Evolutionary conservation across 495 filamentous ascomycete genomes (phyloP), one percentile per base, ranked within the genome.

Genomic region (Podospora australis): DNA sequence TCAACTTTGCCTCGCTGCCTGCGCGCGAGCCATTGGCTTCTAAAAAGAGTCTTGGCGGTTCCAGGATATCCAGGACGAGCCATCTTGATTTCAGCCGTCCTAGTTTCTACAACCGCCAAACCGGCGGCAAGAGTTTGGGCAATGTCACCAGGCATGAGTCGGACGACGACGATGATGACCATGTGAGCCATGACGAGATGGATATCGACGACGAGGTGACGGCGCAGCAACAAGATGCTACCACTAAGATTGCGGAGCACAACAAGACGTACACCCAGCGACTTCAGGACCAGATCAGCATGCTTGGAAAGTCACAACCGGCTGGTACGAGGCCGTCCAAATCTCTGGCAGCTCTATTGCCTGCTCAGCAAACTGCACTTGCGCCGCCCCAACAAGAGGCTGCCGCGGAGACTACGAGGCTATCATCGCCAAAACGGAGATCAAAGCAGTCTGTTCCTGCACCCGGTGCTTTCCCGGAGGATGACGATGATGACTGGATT

Each of bases 251-350:
- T 19, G 57, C 63, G 21, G 52, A 61, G 5, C 88, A 95, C 63
- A 89, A 79, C 67, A 95, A 92, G 59, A 90, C 87, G 6, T 90
- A 90, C 4, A 96, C 92, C 2, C 89, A 96, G 60, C 75, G 84
- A 8, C 73, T 98, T 14, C 87, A 94, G 49, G 94, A 97, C 50
- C 86, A 88, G 55, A 96, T 98, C 56, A 91, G 83, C 59, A 88
- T 91, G 80, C 77, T 98, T 16, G 90, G 90, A 19, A 86, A 96
- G 62, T 74, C 80, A 1, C 86, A 89, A 56, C 71, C 83, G 3
- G 66, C 53, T 39, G 63, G 57, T 36, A 72, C 83, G 24, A 73
- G 84, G 38, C 70, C 79, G 2, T 86, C 83, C 3, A 91, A 90
- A 57, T 84, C 82, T 9, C 82, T 88, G 22, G 70, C 81, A 0